These are phyloP conservation scores for Apiospora arundinis DNA, from an alignment of 2,329 filamentous ascomycete genomes.

Conservation along the genomic window DNA sequence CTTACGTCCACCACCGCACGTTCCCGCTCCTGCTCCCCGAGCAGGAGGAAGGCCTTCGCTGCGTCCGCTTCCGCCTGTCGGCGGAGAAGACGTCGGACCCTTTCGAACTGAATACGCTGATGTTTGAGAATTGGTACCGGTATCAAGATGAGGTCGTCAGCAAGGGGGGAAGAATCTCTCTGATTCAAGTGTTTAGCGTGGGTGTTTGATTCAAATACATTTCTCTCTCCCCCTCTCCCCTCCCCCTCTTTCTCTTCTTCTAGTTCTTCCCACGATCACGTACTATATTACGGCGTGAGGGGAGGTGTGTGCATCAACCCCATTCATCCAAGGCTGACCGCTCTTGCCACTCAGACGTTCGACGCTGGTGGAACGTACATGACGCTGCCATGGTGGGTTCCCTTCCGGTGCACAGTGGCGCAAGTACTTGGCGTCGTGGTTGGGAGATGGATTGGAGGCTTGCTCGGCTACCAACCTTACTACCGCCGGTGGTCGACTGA, in stretches of 20 bases:
- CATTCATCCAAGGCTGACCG: too few relatives aligned
- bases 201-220: too few relatives aligned
- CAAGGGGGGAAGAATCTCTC: neutral
- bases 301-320: too few relatives aligned
- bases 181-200: constrained; percentile 30
- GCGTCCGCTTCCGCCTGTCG: constrained; percentile 25
- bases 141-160: constrained; percentile 29
- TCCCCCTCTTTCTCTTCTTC: too few relatives aligned
- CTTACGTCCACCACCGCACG: constrained; percentile 23
- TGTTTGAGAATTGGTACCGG: constrained; percentile 34
- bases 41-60: constrained; percentile 10
- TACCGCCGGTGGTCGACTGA: constrained; percentile 27
- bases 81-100: constrained; percentile 18
- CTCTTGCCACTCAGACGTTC: constrained; percentile 22
- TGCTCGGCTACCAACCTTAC: constrained; percentile 31
- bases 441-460: constrained; percentile 14
- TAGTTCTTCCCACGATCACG: too few relatives aligned
- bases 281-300: too few relatives aligned
- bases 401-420: constrained; percentile 23
- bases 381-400: constrained; percentile 27
- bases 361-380: constrained; percentile 29
- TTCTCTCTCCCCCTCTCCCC: too few relatives aligned
- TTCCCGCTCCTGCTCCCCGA: constrained; percentile 17
- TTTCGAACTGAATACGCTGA: constrained; percentile 23
- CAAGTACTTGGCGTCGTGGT: constrained; percentile 23